Conservation (phyloP, 2,329 filamentous ascomycete species). For the Claviceps maximensis region DNA sequence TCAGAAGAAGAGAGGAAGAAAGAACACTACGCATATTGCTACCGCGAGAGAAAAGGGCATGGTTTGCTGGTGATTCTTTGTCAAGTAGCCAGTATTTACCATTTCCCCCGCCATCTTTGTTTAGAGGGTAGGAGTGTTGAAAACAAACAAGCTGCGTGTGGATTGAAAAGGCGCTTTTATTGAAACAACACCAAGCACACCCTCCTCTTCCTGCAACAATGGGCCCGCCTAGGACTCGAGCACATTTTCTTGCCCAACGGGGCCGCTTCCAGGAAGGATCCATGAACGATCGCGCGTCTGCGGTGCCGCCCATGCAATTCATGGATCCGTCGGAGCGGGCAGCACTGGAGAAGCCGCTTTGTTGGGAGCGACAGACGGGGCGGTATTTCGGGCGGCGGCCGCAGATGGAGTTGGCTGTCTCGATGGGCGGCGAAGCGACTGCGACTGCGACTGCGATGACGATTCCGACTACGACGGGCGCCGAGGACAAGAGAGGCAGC, state of each 20-base stretch:
- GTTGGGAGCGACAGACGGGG: background rate
- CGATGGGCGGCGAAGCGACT: slow-evolving; percentile 5
- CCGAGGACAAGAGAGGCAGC: background rate
- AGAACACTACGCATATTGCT: no score
- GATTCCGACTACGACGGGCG: background rate
- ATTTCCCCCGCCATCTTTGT: no score
- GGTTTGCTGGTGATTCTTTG: no score
- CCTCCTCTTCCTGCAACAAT: slow-evolving; percentile 7
- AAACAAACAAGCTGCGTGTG: no score
- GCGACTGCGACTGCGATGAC: no score
- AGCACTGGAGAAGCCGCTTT: slow-evolving; percentile 16
- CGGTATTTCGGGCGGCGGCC: background rate
- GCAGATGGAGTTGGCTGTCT: background rate
- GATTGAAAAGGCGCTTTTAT: no score
- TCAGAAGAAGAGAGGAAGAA: no score
- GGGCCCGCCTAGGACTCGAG: slow-evolving; percentile 17
- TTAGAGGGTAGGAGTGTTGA: no score
- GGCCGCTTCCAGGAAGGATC: slow-evolving; percentile 64
- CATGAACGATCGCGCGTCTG: slow-evolving; percentile 70
- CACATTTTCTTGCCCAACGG: slow-evolving; percentile 14
- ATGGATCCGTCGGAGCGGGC: slow-evolving; percentile 30
- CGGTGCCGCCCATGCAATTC: slow-evolving; percentile 56
- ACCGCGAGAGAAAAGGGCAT: no score
- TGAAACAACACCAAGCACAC: background rate
- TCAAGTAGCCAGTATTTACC: no score